Base-by-base conservation (phyloP, 164 flowering plant genomes). In the Malania oleifera region DNA sequence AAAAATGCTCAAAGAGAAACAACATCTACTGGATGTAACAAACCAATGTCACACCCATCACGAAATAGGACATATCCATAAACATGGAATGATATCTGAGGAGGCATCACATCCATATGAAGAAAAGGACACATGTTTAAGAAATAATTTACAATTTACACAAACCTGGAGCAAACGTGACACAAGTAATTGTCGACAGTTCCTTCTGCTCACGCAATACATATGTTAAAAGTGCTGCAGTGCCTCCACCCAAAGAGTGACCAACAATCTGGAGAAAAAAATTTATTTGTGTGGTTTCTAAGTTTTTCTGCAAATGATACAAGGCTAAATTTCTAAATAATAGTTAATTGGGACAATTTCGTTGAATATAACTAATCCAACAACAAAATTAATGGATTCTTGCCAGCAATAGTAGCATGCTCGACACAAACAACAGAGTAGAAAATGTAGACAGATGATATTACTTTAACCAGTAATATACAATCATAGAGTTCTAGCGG, bases 171-270 rank as follows among this genome's bases (percentile, higher is more conserved):
- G 99, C 97, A 86, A 93, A 93, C 63, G 97, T 70, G 54, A 91
- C 87, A 75, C 97, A 90, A 7, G 89, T 84, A 50, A 89, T 61
- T 28, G 74, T 76, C 31, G 95, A 82, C 34, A 91, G 73, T 66
- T 85, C 97, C 70, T 83, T 71, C 67, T 75, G 83, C 77, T 93
- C 99, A 52, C 96, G 82, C 71, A 93, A 59, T 25, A 82, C 76
- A 72, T 83, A 93, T 15, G 99, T 86, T 48, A 93, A 69, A 69
- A 93, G 83, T 40, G 99, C 96, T 29, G 97, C 99, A 56, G 99
- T 91, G 24, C 99, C 97, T 62, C 99, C 99, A 63, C 99, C 99
- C 75, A 93, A 76, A 50, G 99, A 93, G 66, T 93, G 99, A 28
- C 97, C 99, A 25, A 93, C 88, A 68, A 90, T 78, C 99, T 93